phyloP scores from a whole-genome alignment of 2,329 filamentous ascomycete species.

The Venturia aucupariae region DNA sequence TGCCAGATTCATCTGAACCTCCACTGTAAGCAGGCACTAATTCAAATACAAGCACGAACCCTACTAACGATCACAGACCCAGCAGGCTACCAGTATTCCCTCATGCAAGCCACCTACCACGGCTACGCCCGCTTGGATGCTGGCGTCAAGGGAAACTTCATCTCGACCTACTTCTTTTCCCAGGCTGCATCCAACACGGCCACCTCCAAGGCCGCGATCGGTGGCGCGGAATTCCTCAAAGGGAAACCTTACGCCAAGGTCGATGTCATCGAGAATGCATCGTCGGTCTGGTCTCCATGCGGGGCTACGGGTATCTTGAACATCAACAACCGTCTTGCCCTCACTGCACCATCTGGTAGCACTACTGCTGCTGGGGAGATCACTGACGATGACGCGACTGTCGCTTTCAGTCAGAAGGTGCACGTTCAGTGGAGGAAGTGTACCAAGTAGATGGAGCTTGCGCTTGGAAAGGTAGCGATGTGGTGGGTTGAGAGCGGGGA shows the following conservation, averaged over 20 bases:
- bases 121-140: slow-evolving; percentile 6
- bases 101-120: slow-evolving; percentile 14
- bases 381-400: slow-evolving; percentile 12
- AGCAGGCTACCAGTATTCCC: slow-evolving; percentile 10
- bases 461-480: too few relatives aligned
- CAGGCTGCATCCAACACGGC: slow-evolving; percentile 18
- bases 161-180: slow-evolving; percentile 10
- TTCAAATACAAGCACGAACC: background rate
- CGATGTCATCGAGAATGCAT: slow-evolving; percentile 6
- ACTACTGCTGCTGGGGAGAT: slow-evolving; percentile 1
- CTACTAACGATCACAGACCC: background rate
- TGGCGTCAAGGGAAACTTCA: slow-evolving; percentile 5
- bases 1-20: slow-evolving; percentile 46
- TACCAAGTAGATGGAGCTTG: slow-evolving; percentile 14
- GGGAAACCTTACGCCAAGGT: background rate
- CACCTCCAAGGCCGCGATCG: slow-evolving; percentile 30
- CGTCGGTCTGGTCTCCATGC: slow-evolving; percentile 11
- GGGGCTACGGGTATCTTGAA: slow-evolving; percentile 8
- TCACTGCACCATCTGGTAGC: slow-evolving; percentile 14
- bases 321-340: slow-evolving; percentile 12
- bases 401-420: slow-evolving; percentile 12
- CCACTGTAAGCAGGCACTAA: slow-evolving; percentile 30
- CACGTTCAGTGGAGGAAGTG: slow-evolving; percentile 37
- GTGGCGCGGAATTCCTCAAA: slow-evolving; percentile 29
- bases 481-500: too few relatives aligned